phyloP scores from a whole-genome alignment of 768 basidiomycete species.

The Rhizopogon vesiculosus region DNA sequence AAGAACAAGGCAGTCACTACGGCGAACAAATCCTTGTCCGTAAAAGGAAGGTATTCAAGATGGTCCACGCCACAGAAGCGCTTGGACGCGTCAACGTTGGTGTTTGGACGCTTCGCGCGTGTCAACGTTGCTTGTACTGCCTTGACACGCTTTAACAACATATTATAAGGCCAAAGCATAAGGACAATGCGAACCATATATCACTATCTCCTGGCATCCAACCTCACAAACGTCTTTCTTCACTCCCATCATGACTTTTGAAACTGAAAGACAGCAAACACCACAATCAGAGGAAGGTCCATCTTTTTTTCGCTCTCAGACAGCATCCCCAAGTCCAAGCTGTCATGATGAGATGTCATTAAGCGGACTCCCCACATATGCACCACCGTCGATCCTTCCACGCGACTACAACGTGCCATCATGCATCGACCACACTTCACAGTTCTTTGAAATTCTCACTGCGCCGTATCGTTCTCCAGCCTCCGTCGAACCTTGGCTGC shows the following conservation, averaged over 20 bases:
- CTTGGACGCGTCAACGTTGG: too few species aligned
- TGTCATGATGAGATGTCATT: not conserved
- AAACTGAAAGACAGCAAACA: not conserved
- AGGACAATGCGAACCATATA: not conserved
- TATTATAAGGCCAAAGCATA: constrained; percentile 5
- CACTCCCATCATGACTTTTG: not conserved
- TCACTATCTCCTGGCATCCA: not conserved
- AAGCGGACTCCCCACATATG: constrained; percentile 5
- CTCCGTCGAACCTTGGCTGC: constrained; percentile 1
- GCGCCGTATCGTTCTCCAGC: constrained; percentile 17
- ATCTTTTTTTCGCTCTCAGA: not conserved
- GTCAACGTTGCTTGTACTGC: constrained; percentile 7
- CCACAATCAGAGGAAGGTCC: not conserved
- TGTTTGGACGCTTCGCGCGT: not conserved
- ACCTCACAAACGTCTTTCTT: not conserved
- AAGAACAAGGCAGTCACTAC: constrained; percentile 19
- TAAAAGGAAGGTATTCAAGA: constrained; percentile 30
- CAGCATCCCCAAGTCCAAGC: not conserved
- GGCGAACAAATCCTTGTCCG: constrained; percentile 21
- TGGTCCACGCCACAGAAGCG: constrained; percentile 9
- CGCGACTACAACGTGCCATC: constrained; percentile 6
- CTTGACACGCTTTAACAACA: constrained; percentile 19
- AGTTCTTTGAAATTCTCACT: constrained; percentile 26
- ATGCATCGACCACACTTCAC: constrained; percentile 20
- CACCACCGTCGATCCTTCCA: constrained; percentile 8